A percentile compares a stretch with the other conserved stretches of the same genome.
Conservation (phyloP, 1,139 yeast genomes). For the Geotrichum klebahnii region DNA sequence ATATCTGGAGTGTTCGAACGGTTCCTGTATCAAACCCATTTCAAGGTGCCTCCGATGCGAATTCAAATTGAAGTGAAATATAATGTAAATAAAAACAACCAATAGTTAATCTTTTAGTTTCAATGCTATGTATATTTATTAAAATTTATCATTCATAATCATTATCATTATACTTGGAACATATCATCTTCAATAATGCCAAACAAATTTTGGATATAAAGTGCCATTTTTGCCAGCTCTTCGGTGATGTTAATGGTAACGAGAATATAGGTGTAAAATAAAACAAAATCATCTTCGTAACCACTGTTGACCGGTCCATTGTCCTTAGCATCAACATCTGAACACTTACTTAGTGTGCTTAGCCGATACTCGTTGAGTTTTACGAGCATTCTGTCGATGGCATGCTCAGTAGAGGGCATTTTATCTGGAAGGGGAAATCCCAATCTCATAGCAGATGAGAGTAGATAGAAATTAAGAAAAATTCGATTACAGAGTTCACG, state of each 20-base stretch:
- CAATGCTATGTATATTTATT: no score
- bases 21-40: constrained; percentile 40
- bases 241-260: constrained; percentile 65
- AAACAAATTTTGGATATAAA: constrained; percentile 52
- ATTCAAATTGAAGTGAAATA: not conserved
- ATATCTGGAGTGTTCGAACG: constrained; percentile 64
- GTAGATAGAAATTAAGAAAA: constrained; percentile 69
- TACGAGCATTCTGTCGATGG: constrained; percentile 63
- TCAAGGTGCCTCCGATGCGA: constrained; percentile 12
- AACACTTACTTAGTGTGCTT: not conserved
- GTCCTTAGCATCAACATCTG: not conserved
- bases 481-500: constrained; percentile 66
- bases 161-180: constrained; percentile 34
- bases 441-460: constrained; percentile 69
- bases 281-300: constrained; percentile 62
- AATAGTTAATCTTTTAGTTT: no score
- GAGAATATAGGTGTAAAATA: constrained; percentile 68
- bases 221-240: constrained; percentile 58
- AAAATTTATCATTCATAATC: not conserved
- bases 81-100: not conserved
- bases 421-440: constrained; percentile 75
- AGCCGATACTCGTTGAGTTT: constrained; percentile 46
- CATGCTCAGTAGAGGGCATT: constrained; percentile 74
- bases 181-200: constrained; percentile 61
- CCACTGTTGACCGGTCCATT: constrained; percentile 17